Evolutionary conservation across 108 stramenopile genomes (phyloP), one percentile per base, ranked within the genome.

Genomic region (Skeletonema potamos): DNA sequence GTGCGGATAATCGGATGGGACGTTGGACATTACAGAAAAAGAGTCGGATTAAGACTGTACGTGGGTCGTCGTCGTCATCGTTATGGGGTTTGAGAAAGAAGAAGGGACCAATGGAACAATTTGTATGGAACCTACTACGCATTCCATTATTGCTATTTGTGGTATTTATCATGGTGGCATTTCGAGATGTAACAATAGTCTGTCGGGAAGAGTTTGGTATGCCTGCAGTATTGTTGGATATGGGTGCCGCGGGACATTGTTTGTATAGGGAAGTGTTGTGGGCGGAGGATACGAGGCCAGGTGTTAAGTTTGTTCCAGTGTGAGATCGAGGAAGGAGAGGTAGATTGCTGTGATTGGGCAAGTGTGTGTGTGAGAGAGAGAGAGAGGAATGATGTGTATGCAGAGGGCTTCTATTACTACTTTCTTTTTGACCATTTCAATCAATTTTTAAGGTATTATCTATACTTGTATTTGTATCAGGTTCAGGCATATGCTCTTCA

Each of bases 1-100:
- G 88, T 51, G 93, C 88, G 4, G 93, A 95, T 44, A 87, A 87
- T 67, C 82, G 83, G 43, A 59, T 95, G 67, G 88, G 82, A 8
- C 67, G 76, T 62, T 68, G 92, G 64, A 91, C 93, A 0, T 59
- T 85, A 48, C 82, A 89, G 60, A 68, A 22, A 36, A 74, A 65
- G 37, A 82, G 77, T 74, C 70, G 74, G 64, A 67, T 48, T 12
- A 70, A 70, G 62, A 11, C 34, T 43, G 36, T 24, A 22, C 28
- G 28, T 55, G 55, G 3, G 8, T 6, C n/a, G 63, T 24, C 15
- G n/a, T 51, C 39, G 1, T 41, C 39, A 41, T 41, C 44, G 10
- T 37, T n/a, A n/a, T n/a, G n/a, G n/a, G 20, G 24, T 44, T 54
- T 54, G 54, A 34, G 29, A 27, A 58, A 26, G 28, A 32, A 44